Base-by-base conservation (phyloP, 345 rosid genomes). In the Pelargonium nanum region DNA sequence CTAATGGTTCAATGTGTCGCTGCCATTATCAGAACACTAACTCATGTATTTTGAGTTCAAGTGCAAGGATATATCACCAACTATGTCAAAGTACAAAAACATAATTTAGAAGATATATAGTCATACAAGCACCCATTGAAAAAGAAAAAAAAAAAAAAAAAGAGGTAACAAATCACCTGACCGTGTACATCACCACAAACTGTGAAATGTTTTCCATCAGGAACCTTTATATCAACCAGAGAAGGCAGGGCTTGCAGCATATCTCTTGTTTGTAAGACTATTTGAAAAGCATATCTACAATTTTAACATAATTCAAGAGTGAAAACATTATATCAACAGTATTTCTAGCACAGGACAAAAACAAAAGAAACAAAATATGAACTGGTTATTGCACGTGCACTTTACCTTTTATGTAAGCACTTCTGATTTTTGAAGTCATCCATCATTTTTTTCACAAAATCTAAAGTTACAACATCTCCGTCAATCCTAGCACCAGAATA, bases 101-200 rank as follows among this genome's bases (percentile, higher is more conserved):
- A 3, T 28, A 28, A 28, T 8, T 8, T 3, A 28, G 34, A 28
- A 28, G 4, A 3, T 28, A 28, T 4, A 28, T 28, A 8, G 34
- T 8, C 34, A 28, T 28, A 28, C 4, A 28, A 28, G 34, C 34
- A 28, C 34, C 34, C 34, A 28, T 28, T 28, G 5, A 28, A 28
- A 28, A 3, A n/a, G n/a, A n/a, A n/a, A n/a, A n/a, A n/a, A n/a
- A n/a, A n/a, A n/a, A n/a, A n/a, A n/a, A n/a, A n/a, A 28, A 28
- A 28, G 8, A 8, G 34, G 8, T 28, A 8, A 3, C 5, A 4
- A 34, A 15, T 75, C 79, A 93, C 99, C 97, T 93, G 97, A 62
- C 99, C 99, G 73, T 93, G 99, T 30, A 93, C 97, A 75, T 93
- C 99, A 76, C 99, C 99, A 59, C 99, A 93, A 61, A 93, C 95